Percentiles rank a stretch among this genome's conserved stretches.
Evolutionary conservation across 352 stramenopile genomes (phyloP).

Genomic region (Phytopythium cucurbitacearum): DNA sequence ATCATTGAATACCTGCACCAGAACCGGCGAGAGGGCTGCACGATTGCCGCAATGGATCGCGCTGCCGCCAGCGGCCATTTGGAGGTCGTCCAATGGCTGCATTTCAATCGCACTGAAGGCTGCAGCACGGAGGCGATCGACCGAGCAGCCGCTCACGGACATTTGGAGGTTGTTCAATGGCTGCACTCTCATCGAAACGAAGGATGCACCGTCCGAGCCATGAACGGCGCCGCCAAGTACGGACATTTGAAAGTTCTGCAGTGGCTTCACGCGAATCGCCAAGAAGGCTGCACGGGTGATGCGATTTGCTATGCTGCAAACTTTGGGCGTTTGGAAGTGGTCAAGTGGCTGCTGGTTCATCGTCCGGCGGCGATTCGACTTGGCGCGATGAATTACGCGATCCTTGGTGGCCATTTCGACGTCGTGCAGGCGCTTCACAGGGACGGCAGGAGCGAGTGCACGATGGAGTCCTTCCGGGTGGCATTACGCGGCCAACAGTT

Average conservation of each 20-base stretch:
- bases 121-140: conserved; percentile 25
- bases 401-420: conserved; percentile 5
- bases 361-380: conserved; percentile 4
- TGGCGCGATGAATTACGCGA: conserved; percentile 16
- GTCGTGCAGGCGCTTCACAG: conserved; percentile 7
- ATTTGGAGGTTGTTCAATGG: conserved; percentile 25
- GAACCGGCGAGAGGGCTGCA: conserved; percentile 26
- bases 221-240: conserved; percentile 10
- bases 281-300: conserved; percentile 10
- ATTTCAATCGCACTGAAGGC: conserved; percentile 23
- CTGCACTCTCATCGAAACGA: conserved; percentile 17
- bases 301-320: conserved; percentile 11
- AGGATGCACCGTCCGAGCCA: conserved; percentile 20
- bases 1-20: conserved; percentile 28
- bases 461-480: conserved; percentile 7
- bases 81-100: conserved; percentile 24
- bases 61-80: conserved; percentile 28
- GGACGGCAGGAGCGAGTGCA: conserved; percentile 5
- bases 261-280: conserved; percentile 9
- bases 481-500: conserved; percentile 6
- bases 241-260: conserved; percentile 5
- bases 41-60: conserved; percentile 24
- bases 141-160: conserved; percentile 13
- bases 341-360: conserved; percentile 10
- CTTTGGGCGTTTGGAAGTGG: conserved; percentile 8